Base-by-base conservation (phyloP, 2,329 filamentous ascomycete species). In the Sporothrix brunneoviolacea region DNA sequence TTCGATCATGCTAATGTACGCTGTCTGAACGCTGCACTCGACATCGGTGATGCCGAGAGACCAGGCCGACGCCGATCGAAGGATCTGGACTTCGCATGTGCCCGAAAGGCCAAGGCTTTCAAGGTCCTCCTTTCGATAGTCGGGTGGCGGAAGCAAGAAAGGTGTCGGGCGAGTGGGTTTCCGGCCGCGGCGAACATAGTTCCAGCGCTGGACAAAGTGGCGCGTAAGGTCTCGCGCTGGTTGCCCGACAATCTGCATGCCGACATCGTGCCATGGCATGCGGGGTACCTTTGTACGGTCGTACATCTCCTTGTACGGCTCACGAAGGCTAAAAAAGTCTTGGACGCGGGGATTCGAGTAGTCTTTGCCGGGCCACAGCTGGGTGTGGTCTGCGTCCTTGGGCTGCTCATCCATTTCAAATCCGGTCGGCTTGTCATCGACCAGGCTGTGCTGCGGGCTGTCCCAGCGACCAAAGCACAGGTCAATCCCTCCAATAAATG, bases 261-360 rank as follows among this genome's bases (percentile, higher is more conserved):
- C 83, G 55, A 98, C 90, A 65, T 98, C 93, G 62, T 98, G 93
- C 93, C 93, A 98, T 2, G 93, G 91, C 93, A 97, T 98, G 55
- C 93, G 77, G 2, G 93, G 90, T 16, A 91, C 80, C 64, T 86
- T 86, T 54, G 82, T 85, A 50, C 93, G 84, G 67, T 97, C 89
- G 62, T 97, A 98, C 93, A 97, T 97, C 67, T 98, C 93, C 62
- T 95, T 93, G 61, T 97, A 97, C 2, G 93, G 93, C 65, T 94
- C 89, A 63, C 93, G 86, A 22, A 98, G 79, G 52, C 84, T 82
- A 71, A 89, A 96, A 64, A 98, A 98, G 65, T 98, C 93, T 60
- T 94, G 88, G 3, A 96, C 88, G 59, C 93, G 79, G 16, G 93
- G 91, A 61, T 98, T 98, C 0, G 91, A 96, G 68, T 98, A 98